A percentile compares a stretch with the other conserved stretches of the same genome.
These are phyloP conservation scores for Leccinum longicurvipes DNA, from an alignment of 768 basidiomycete genomes.

Conservation along the genomic window DNA sequence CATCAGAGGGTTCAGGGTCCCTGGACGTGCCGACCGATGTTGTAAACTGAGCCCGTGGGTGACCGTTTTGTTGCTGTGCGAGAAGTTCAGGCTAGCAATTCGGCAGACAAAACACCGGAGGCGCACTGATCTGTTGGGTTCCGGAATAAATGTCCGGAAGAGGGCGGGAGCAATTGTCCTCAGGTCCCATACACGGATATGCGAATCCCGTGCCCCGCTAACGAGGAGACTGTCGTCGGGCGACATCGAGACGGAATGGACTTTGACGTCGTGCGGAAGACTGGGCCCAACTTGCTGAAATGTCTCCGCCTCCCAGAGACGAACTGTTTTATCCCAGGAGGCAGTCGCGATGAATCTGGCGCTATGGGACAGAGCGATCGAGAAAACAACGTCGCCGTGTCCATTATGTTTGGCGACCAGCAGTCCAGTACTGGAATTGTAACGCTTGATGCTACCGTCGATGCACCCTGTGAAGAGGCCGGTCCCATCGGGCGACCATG, in stretches of 20 bases:
- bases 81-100: neutral
- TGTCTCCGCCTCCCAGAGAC: conserved; percentile 25
- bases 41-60: neutral
- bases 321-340: conserved; percentile 27
- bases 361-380: conserved; percentile 18
- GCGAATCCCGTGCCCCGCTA: conserved; percentile 15
- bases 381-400: conserved; percentile 19
- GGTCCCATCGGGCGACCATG: conserved; percentile 15
- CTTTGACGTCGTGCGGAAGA: conserved; percentile 11
- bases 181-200: conserved; percentile 17
- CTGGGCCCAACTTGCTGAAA: conserved; percentile 15
- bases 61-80: neutral
- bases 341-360: conserved; percentile 25
- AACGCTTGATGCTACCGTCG: conserved; percentile 15
- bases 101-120: neutral
- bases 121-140: conserved; percentile 14
- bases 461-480: conserved; percentile 18
- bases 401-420: conserved; percentile 1
- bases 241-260: conserved; percentile 16
- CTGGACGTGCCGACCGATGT: neutral
- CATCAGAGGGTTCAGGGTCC: neutral
- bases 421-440: conserved; percentile 4
- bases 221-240: conserved; percentile 13
- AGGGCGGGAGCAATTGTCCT: conserved; percentile 10
- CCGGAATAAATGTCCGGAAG: conserved; percentile 9